Conservation (phyloP, 768 basidiomycete species). For the Boletellus ananas region DNA sequence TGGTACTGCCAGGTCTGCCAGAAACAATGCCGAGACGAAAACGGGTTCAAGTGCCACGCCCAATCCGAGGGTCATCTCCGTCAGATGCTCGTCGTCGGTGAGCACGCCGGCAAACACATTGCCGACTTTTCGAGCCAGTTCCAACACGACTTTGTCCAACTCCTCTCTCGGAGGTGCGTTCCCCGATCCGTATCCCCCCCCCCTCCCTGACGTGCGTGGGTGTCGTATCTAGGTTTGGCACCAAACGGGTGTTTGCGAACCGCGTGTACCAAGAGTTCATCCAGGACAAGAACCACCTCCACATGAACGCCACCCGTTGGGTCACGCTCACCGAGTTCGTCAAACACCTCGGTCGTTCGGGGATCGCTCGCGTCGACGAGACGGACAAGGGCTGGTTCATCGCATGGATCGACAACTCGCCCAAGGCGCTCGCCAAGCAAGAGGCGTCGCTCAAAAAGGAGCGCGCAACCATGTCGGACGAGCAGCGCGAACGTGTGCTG, state of each 20-base stretch:
- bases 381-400: conserved; percentile 99
- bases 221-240: conserved; percentile 63
- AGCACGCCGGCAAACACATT: conserved; percentile 90
- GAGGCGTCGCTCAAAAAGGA: conserved; percentile 91
- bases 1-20: conserved; percentile 99
- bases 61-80: conserved; percentile 87
- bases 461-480: conserved; percentile 85
- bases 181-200: neutral
- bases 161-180: conserved; percentile 77
- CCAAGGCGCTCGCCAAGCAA: conserved; percentile 87
- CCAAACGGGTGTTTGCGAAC: conserved; percentile 93
- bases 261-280: conserved; percentile 98
- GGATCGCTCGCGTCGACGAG: conserved; percentile 91
- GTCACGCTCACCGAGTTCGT: conserved; percentile 95
- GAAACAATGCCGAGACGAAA: conserved; percentile 98
- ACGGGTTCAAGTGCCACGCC: conserved; percentile 96
- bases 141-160: conserved; percentile 86
- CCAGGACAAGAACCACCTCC: conserved; percentile 86
- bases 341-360: conserved; percentile 82
- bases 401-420: conserved; percentile 95
- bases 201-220: neutral
- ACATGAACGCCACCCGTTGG: conserved; percentile 99
- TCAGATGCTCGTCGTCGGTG: conserved; percentile 96
- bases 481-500: conserved; percentile 85
- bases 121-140: conserved; percentile 85